Conservation (phyloP, 768 basidiomycete genomes). For the Tulasnella sp. region DNA sequence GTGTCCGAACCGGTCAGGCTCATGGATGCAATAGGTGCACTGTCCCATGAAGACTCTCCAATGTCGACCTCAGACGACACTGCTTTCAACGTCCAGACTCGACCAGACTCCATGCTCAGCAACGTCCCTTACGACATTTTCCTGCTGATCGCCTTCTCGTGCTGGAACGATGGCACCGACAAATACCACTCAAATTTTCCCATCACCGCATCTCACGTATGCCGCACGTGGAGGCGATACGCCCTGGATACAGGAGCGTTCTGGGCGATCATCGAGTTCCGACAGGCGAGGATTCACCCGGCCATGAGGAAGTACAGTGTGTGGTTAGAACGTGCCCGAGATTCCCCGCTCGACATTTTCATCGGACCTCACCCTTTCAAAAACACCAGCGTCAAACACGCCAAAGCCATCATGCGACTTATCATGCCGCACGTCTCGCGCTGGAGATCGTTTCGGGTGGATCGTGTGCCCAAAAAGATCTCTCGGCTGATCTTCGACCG, state of each 20-base stretch:
- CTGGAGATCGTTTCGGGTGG: conserved; percentile 46
- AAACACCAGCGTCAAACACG: neutral
- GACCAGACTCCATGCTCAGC: neutral
- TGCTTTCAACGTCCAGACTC: too few relatives aligned
- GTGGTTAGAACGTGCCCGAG: neutral
- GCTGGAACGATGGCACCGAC: neutral
- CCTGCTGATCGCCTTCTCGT: neutral
- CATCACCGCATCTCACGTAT: conserved; percentile 6
- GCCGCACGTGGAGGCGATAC: conserved; percentile 2
- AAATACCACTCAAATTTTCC: neutral
- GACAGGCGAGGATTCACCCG: neutral
- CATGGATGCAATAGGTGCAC: too few relatives aligned
- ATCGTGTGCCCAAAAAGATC: conserved; percentile 20
- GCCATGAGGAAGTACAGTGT: neutral
- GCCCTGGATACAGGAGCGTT: neutral
- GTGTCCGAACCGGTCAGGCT: too few relatives aligned
- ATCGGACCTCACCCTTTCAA: neutral
- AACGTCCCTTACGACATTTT: neutral
- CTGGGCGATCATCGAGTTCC: neutral
- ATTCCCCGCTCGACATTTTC: neutral
- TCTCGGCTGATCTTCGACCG: conserved; percentile 61
- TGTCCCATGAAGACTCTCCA: too few relatives aligned
- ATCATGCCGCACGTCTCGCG: neutral
- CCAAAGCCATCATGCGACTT: neutral
- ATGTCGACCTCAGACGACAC: too few relatives aligned